Percentiles rank a stretch among this genome's conserved stretches.
Evolutionary conservation across 306 rosid genomes (phyloP).

Genomic region (Clitoria ternatea): DNA sequence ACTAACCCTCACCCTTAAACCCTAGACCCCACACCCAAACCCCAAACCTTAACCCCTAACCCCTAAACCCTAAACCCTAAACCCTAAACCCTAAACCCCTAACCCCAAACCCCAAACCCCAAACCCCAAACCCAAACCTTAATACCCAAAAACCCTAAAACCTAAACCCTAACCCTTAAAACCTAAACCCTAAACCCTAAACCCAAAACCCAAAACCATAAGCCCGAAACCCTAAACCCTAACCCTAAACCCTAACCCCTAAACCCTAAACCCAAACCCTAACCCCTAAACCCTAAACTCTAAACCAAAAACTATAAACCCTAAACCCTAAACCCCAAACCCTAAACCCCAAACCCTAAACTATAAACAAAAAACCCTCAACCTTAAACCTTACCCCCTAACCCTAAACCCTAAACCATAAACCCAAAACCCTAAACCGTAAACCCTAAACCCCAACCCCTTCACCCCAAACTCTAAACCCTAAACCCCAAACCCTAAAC

Average conservation of each 20-base stretch:
- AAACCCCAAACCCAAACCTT: not conserved
- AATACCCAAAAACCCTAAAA: not conserved
- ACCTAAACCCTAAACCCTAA: not conserved
- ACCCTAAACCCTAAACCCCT: not conserved
- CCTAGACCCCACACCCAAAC: not conserved
- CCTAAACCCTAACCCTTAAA: conserved; percentile 15
- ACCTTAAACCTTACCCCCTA: not conserved
- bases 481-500: no score
- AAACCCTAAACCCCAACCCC: conserved; percentile 27
- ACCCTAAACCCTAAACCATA: conserved; percentile 23
- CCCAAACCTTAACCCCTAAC: conserved; percentile 1
- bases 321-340: no score
- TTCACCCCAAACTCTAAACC: no score
- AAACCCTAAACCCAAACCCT: not conserved
- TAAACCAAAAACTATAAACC: no score
- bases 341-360: no score
- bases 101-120: no score
- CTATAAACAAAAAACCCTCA: no score
- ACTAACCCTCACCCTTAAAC: not conserved
- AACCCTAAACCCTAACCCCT: conserved; percentile 27
- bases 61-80: conserved; percentile 24
- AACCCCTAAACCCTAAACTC: no score
- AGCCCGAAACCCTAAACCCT: no score
- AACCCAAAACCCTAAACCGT: conserved; percentile 25
- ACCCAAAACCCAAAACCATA: conserved; percentile 16